phyloP scores from a whole-genome alignment of 2,329 filamentous ascomycete genomes.

The Bipolaris oryzae region DNA sequence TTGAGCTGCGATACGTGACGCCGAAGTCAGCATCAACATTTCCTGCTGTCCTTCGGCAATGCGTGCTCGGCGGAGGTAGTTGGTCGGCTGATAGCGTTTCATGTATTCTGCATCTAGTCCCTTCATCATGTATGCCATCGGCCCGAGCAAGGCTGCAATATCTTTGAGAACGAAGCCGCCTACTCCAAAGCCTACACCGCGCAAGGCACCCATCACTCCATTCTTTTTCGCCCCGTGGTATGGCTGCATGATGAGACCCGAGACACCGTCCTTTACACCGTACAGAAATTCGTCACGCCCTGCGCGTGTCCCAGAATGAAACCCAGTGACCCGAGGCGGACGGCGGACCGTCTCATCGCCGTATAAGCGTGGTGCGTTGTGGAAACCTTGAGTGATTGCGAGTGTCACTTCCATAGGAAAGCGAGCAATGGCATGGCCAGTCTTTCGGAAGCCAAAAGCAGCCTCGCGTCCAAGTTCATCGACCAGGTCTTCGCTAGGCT shows the following conservation, averaged over 20 bases:
- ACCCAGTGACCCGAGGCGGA: constrained; percentile 67
- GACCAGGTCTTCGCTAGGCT: constrained; percentile 41
- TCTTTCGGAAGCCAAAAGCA: constrained; percentile 59
- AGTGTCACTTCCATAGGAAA: constrained; percentile 67
- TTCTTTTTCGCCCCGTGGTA: constrained; percentile 62
- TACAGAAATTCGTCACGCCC: constrained; percentile 67
- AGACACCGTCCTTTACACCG: constrained; percentile 69
- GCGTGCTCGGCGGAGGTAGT: constrained; percentile 62
- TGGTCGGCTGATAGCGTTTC: constrained; percentile 60
- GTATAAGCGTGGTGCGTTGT: constrained; percentile 73
- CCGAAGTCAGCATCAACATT: constrained; percentile 26
- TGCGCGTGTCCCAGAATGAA: constrained; percentile 66
- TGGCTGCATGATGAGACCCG: constrained; percentile 66
- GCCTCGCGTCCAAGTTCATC: constrained; percentile 56
- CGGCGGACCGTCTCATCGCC: constrained; percentile 72
- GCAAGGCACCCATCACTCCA: constrained; percentile 60
- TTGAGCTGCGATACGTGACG: constrained; percentile 11
- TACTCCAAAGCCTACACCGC: constrained; percentile 65
- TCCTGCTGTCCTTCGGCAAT: constrained; percentile 61
- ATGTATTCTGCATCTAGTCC: constrained; percentile 66
- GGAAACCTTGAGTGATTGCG: constrained; percentile 70
- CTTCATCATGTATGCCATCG: constrained; percentile 67
- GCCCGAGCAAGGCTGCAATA: constrained; percentile 65
- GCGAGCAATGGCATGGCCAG: constrained; percentile 58
- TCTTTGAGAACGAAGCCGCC: constrained; percentile 70